Evolutionary conservation across 1,284 basidiomycete genomes (phyloP), one percentile per base, ranked within the genome.

Genomic region (Leucoagaricus sp.): DNA sequence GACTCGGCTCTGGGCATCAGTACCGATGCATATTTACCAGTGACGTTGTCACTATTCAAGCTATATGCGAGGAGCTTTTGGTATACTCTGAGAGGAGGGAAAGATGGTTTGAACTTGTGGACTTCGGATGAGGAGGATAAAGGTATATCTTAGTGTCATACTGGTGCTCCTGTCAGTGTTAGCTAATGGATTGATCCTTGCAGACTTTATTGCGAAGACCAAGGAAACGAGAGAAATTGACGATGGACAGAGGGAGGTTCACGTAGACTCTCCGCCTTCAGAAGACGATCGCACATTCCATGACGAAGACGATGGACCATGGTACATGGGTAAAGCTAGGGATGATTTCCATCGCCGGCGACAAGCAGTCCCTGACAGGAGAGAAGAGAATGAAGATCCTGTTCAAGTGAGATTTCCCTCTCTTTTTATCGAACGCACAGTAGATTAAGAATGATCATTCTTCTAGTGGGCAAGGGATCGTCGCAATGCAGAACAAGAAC

Each of bases 1-100:
- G 97, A 99, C 70, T 74, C 88, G 57, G 93, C 95, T 1, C 73
- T 93, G 36, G 91, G 93, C 62, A 93, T 90, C 3, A 96, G 96
- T 65, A 72, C 77, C 47, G 94, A 97, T 66, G 94, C 95, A 0
- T 95, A 93, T 69, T 75, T 98, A 28, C 94, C 96, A 0, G 91
- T 96, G 26, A 72, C 86, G 26, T 73, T 98, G 19, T 94, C 92
- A 4, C 76, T 99, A 47, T 73, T 85, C 55, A 93, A 92, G 69
- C 75, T 99, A 12, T 93, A 98, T 69, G 67, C 86, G 2, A 84
- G 88, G n/a, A 94, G 92, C 58, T 67, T 93, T 17, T 96, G 92
- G 88, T 86, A 91, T 67, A 88, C 86, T 3, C 64, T 94, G 15
- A 84, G 79, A 66, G 90, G 89, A 25, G 84, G 87, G 1, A 71